Conservation (phyloP, 2,329 filamentous ascomycete species). For the Lojkania enalia region DNA sequence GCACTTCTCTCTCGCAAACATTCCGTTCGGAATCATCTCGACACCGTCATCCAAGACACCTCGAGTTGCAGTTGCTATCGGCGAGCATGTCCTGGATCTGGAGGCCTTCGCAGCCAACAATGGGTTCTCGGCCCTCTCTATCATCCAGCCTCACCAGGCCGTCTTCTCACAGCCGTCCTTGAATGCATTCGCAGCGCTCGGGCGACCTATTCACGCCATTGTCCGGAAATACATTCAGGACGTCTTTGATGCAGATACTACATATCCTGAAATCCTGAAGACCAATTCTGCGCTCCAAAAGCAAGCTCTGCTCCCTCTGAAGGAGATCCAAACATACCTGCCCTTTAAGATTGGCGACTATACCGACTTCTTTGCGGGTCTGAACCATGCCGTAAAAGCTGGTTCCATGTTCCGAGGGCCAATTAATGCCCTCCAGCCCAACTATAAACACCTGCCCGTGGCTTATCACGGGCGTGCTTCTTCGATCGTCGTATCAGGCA, state of each 20-base stretch:
- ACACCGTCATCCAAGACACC: constrained; percentile 59
- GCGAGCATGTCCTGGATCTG: constrained; percentile 71
- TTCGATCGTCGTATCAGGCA: constrained; percentile 74
- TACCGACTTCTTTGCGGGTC: constrained; percentile 81
- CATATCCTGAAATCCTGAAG: constrained; percentile 63
- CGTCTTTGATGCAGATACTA: constrained; percentile 63
- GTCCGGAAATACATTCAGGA: constrained; percentile 71
- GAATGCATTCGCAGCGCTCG: constrained; percentile 74
- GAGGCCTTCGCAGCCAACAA: constrained; percentile 61
- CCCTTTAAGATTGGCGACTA: constrained; percentile 82
- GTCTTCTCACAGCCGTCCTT: constrained; percentile 68
- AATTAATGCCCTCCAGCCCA: constrained; percentile 74
- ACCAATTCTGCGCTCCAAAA: constrained; percentile 63
- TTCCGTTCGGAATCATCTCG: constrained; percentile 82
- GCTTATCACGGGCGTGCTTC: constrained; percentile 81
- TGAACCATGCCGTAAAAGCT: constrained; percentile 76
- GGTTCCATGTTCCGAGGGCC: constrained; percentile 74
- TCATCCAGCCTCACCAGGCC: constrained; percentile 59
- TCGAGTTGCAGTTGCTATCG: constrained; percentile 72
- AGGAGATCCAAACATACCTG: constrained; percentile 66
- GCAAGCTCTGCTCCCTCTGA: constrained; percentile 61
- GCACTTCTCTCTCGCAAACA: constrained; percentile 77
- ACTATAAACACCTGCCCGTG: constrained; percentile 80
- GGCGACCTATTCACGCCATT: constrained; percentile 67
- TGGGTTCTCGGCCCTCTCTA: constrained; percentile 63